A percentile compares a stretch with the other conserved stretches of the same genome.
phyloP scores from a whole-genome alignment of 2,329 filamentous ascomycete genomes.

The Fusarium graminum region DNA sequence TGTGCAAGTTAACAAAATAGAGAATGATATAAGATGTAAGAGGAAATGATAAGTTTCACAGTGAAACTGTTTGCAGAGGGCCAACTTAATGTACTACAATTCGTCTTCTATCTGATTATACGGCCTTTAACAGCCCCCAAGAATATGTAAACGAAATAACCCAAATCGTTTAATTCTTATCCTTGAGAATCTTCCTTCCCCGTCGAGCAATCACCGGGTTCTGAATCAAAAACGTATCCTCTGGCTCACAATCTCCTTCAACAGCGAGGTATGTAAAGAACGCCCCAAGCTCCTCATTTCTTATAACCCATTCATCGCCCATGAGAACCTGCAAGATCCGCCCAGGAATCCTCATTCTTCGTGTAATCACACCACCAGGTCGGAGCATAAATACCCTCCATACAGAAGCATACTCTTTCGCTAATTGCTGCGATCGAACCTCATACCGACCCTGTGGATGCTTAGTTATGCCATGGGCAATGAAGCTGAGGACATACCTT shows the following conservation, averaged over 20 bases:
- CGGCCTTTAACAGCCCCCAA: too few relatives aligned
- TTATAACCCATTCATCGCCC: slow-evolving; percentile 39
- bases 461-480: neutral
- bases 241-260: slow-evolving; percentile 23
- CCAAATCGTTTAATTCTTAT: neutral
- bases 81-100: too few relatives aligned
- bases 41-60: too few relatives aligned
- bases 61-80: too few relatives aligned
- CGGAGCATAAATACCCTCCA: slow-evolving; percentile 41
- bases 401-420: slow-evolving; percentile 7
- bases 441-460: slow-evolving; percentile 31
- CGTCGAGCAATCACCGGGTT: slow-evolving; percentile 1
- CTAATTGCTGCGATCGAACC: slow-evolving; percentile 21
- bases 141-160: neutral
- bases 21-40: too few relatives aligned
- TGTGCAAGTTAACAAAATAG: too few relatives aligned
- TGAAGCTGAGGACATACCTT: slow-evolving; percentile 7
- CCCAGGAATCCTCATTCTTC: neutral
- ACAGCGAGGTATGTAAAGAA: slow-evolving; percentile 41
- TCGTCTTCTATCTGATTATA: too few relatives aligned
- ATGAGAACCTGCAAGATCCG: slow-evolving; percentile 1
- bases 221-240: slow-evolving; percentile 5
- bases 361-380: slow-evolving; percentile 32
- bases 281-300: slow-evolving; percentile 33
- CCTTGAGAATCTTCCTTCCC: neutral